Base-by-base conservation (phyloP, 768 basidiomycete genomes). In the Suillus discolor region DNA sequence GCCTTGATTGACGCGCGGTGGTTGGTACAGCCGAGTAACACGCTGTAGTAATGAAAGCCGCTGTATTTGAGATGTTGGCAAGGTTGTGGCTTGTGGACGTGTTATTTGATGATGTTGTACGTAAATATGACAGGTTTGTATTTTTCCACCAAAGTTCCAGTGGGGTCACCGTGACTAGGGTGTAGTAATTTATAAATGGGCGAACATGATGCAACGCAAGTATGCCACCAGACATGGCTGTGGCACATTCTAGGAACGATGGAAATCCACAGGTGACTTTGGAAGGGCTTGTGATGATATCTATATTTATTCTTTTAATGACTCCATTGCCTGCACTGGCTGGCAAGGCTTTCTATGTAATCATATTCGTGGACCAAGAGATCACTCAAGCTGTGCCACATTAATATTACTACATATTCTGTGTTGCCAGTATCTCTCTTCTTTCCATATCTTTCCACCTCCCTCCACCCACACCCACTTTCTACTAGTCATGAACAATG, bases 331-430 rank as follows among this genome's bases (percentile, higher is more conserved):
- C 36, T 36, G 20, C 57, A 60, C 31, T 31, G 31, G 31, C 57
- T 55, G 39, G 57, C 25, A 28, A 25, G 16, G 15, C 39, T 6
- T 57, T 18, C 53, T 39, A 59, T 31, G 31, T 31, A 31, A 31
- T 31, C 31, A 25, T 25, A 23, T 25, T 59, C 16, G 54, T 34
- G 31, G 34, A 57, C 7, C 36, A 23, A 55, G 31, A 4, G 54
- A 34, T 55, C 54, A 7, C 31, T 31, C 18, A 39, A 68, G 66
- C 73, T 59, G 70, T 77, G 71, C 70, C 70, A 74, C 74, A 31
- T 31, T 31, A 31, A 31, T 31, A 70, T 62, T 67, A 75, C 70
- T 64, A 73, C 55, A 67, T 65, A 69, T 72, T 69, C 67, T 6
- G 60, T 64, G 65, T 65, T 66, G 59, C 63, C 64, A 57, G n/a